These are phyloP conservation scores for Penicillium odoratum DNA, from an alignment of 495 filamentous ascomycete genomes.

Conservation along the genomic window DNA sequence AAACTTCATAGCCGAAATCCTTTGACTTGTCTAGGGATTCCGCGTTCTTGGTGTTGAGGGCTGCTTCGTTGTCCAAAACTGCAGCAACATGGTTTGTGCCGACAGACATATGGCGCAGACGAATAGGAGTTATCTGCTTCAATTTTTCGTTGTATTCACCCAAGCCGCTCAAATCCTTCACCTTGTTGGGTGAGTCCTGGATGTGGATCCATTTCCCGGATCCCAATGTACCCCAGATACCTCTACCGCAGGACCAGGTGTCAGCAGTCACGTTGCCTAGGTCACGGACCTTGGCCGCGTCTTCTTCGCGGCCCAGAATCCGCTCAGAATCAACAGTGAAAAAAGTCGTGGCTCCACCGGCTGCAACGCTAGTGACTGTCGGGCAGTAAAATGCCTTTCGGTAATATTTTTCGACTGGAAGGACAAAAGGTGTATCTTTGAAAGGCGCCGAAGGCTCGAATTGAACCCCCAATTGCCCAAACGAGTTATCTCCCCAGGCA, in stretches of 20 bases:
- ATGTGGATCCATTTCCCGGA: slow-evolving; percentile 90
- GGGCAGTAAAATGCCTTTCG: slow-evolving; percentile 56
- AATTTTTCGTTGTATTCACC: slow-evolving; percentile 80
- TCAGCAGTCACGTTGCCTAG: slow-evolving; percentile 64
- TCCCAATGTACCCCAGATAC: slow-evolving; percentile 79
- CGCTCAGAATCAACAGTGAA: slow-evolving; percentile 78
- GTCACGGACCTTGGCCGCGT: slow-evolving; percentile 38
- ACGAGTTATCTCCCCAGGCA: slow-evolving; percentile 85
- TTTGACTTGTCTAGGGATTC: slow-evolving; percentile 50
- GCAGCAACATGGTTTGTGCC: slow-evolving; percentile 80
- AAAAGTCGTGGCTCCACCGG: slow-evolving; percentile 83
- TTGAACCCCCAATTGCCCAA: slow-evolving; percentile 82
- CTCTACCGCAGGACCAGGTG: slow-evolving; percentile 81
- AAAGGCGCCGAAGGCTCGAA: slow-evolving; percentile 57
- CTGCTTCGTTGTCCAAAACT: slow-evolving; percentile 75
- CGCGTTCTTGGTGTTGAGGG: slow-evolving; percentile 51
- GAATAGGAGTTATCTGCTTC: slow-evolving; percentile 71
- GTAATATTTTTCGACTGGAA: slow-evolving; percentile 73
- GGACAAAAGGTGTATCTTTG: slow-evolving; percentile 65
- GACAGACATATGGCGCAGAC: slow-evolving; percentile 65
- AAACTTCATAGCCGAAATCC: slow-evolving; percentile 78
- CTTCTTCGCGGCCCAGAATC: slow-evolving; percentile 46
- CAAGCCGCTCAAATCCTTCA: slow-evolving; percentile 79
- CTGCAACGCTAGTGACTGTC: slow-evolving; percentile 69
- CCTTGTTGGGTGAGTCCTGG: slow-evolving; percentile 73